phyloP scores from a whole-genome alignment of 441 rosid genomes.

The Hura crepitans region DNA sequence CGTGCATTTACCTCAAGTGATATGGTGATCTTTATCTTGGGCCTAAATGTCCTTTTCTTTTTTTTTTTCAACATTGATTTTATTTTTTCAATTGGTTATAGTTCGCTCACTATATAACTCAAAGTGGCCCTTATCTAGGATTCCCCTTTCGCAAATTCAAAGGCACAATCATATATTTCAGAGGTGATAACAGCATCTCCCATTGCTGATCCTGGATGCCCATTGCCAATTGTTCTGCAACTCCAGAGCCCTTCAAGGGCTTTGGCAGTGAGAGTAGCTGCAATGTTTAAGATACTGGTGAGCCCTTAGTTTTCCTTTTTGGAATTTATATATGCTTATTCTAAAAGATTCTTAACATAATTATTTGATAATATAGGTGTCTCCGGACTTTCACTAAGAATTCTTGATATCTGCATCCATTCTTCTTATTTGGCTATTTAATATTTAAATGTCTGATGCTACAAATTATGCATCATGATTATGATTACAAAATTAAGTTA shows the following conservation, averaged over 20 bases:
- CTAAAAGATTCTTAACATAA: neutral
- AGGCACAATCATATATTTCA: slow-evolving; percentile 55
- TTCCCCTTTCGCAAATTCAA: slow-evolving; percentile 47
- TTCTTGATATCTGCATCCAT: neutral
- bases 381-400: neutral
- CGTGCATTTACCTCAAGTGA: slow-evolving; percentile 67
- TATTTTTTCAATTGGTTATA: slow-evolving; percentile 2
- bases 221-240: slow-evolving; percentile 70
- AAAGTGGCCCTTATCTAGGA: slow-evolving; percentile 43
- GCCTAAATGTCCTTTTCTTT: slow-evolving; percentile 14
- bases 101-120: slow-evolving; percentile 21
- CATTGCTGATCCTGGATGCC: slow-evolving; percentile 33
- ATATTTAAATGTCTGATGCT: neutral
- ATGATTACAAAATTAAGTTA: neutral
- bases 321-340: neutral
- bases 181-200: slow-evolving; percentile 70
- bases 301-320: slow-evolving; percentile 20
- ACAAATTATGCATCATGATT: neutral
- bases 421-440: neutral
- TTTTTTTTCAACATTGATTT: neutral
- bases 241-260: slow-evolving; percentile 55
- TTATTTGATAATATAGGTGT: neutral
- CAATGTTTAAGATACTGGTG: slow-evolving; percentile 87
- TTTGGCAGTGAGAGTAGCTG: slow-evolving; percentile 80
- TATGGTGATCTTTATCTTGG: slow-evolving; percentile 39